Evolutionary conservation across 257 asterid genomes (phyloP).

Genomic region (Solanum boliviense): DNA sequence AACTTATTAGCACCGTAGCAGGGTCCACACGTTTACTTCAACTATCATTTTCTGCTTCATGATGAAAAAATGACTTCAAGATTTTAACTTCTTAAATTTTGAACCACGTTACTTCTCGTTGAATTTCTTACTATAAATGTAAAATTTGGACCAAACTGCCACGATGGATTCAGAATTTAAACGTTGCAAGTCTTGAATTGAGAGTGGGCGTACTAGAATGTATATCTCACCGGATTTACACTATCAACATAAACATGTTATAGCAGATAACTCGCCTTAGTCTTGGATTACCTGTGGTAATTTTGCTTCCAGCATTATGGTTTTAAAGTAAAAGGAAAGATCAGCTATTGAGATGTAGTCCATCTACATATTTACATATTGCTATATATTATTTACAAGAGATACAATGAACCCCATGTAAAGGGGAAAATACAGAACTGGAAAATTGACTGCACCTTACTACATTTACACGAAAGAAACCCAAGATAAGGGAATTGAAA

Average conservation of each 20-base stretch:
- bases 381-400: neutral
- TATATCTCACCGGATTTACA: neutral
- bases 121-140: neutral
- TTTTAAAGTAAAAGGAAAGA: neutral
- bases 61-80: neutral
- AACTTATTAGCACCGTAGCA: neutral
- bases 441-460: neutral
- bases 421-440: neutral
- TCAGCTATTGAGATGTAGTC: neutral
- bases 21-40: neutral
- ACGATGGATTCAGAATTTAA: neutral
- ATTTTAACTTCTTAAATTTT: neutral
- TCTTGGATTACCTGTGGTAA: neutral
- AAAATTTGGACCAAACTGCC: neutral
- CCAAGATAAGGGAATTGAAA: neutral
- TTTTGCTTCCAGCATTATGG: neutral
- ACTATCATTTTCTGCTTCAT: neutral
- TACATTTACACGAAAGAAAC: neutral
- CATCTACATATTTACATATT: neutral
- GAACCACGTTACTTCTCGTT: no score
- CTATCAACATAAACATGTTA: neutral
- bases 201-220: neutral
- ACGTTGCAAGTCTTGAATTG: neutral
- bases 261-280: neutral
- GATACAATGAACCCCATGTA: neutral